Evolutionary conservation across 345 rosid genomes (phyloP).

Genomic region (Passiflora organensis): DNA sequence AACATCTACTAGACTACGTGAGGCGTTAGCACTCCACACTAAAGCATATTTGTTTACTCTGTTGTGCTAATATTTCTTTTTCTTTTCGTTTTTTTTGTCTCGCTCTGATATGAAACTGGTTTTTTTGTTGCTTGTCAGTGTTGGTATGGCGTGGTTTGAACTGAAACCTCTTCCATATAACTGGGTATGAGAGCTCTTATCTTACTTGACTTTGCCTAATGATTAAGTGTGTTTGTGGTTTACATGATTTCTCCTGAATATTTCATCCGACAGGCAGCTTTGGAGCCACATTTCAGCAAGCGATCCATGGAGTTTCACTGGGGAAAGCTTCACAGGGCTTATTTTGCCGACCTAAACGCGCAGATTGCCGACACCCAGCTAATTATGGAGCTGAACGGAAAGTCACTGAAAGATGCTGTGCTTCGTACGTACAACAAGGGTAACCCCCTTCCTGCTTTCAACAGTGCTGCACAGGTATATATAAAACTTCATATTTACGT

Average conservation of each 20-base stretch:
- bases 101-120: no score
- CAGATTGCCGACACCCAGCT: constrained; percentile 73
- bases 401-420: constrained; percentile 58
- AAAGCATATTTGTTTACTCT: no score
- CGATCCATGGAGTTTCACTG: constrained; percentile 78
- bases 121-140: no score
- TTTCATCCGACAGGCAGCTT: constrained; percentile 44
- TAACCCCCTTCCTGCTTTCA: constrained; percentile 74
- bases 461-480: constrained; percentile 87
- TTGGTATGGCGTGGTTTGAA: no score
- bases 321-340: constrained; percentile 89
- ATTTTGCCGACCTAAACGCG: constrained; percentile 78
- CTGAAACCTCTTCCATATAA: constrained; percentile 85
- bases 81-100: no score
- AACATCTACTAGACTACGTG: no score
- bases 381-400: constrained; percentile 51
- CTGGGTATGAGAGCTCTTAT: constrained; percentile 35
- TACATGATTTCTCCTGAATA: background rate
- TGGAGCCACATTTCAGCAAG: constrained; percentile 85
- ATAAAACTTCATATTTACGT: no score
- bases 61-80: no score
- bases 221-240: background rate
- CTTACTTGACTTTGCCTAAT: no score
- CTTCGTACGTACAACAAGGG: constrained; percentile 63
- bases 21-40: no score